Base-by-base conservation (phyloP, 495 filamentous ascomycete genomes). In the Sphaerosporella brunnea region DNA sequence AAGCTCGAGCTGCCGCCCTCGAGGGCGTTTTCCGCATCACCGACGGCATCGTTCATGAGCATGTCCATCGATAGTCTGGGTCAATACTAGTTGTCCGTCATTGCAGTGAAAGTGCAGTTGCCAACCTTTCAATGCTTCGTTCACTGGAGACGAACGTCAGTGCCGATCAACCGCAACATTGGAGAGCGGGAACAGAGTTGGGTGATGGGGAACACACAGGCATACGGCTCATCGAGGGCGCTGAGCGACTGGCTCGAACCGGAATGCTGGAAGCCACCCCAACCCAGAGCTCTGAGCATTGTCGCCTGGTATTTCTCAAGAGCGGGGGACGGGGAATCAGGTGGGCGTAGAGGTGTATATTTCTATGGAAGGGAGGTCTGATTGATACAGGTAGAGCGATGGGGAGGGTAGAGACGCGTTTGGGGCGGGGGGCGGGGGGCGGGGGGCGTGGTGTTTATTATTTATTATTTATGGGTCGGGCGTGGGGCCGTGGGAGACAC, bases 1-100 rank as follows among this genome's bases (percentile, higher is more conserved):
- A 86, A 96, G n/a, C 85, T 73, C n/a, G 90, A 96, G 38, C 70
- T 65, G 15, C 80, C 78, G 53, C 75, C 71, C 23, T 71, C 72
- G 15, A 96, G 69, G 28, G 72, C 73, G 50, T 66, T 70, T 63
- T 95, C 88, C 1, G 90, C 90, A 24, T 73, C 77, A 35, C 84
- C 82, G 47, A 96, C 80, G 64, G 95, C 87, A 64, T 97, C 90
- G 59, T 90, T 82, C 69, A 97, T 84, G 56, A 97, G 88, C 25
- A 79, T 63, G 49, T 61, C 58, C 58, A 61, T 61, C 20, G 58
- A 46, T 46, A 36, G 25, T 34, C 35, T 46, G 8, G 43, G 43
- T 46, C 43, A 46, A 28, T 21, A 46, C 4, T 1, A 7, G 45
- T 23, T 37, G 34, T 48, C 15, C 39, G 19, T 23, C 18, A 46